Conservation (phyloP, 257 asterid genomes). For the Echium plantagineum region DNA sequence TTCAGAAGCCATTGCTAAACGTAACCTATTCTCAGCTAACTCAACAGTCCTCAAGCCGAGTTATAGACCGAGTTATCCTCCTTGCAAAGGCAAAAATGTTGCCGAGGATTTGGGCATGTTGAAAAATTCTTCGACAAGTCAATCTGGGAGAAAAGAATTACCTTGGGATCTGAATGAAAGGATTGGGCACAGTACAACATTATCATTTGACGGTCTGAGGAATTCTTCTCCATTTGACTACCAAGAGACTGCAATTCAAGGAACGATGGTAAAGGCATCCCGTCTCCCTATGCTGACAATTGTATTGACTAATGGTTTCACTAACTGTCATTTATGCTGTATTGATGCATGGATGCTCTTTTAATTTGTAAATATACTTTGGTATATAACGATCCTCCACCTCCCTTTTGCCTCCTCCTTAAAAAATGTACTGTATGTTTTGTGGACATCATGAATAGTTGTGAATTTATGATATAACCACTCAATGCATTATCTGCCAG, state of each 20-base stretch:
- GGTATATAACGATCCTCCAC: too few species aligned
- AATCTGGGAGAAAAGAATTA: constrained; percentile 10
- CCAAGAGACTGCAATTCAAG: constrained; percentile 1
- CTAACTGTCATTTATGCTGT: background rate
- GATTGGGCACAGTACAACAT: constrained; percentile 6
- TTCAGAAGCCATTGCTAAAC: constrained; percentile 17
- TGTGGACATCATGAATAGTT: too few species aligned
- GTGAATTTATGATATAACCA: too few species aligned
- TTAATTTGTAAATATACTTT: too few species aligned
- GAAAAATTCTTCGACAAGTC: constrained; percentile 1
- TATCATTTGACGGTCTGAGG: constrained; percentile 1
- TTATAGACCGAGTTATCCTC: constrained; percentile 5
- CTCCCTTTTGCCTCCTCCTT: too few species aligned
- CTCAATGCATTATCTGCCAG: too few species aligned
- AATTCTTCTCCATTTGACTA: background rate
- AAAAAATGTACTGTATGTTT: too few species aligned
- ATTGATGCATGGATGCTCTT: background rate
- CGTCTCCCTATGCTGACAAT: background rate
- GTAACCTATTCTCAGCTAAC: background rate
- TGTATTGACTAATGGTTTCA: background rate
- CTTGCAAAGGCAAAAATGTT: background rate
- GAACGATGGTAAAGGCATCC: constrained; percentile 9
- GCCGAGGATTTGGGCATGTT: background rate
- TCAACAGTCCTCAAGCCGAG: constrained; percentile 6
- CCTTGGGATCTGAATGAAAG: constrained; percentile 18